Conservation (phyloP, 106 monocot genomes). For the Platanthera guangdongensis region DNA sequence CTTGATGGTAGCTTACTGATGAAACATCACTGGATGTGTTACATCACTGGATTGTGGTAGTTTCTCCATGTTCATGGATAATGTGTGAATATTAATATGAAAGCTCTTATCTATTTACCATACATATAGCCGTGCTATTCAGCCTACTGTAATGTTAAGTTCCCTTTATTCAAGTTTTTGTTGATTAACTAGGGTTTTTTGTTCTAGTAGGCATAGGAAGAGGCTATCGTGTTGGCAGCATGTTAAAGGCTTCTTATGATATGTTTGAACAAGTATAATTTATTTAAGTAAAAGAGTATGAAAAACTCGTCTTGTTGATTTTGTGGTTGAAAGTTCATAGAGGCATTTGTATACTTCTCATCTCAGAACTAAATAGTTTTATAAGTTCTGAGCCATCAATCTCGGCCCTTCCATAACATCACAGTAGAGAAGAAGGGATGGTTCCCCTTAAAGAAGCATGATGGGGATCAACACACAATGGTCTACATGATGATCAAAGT, state of each 20-base stretch:
- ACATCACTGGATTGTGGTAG: neutral
- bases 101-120: neutral
- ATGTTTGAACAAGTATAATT: neutral
- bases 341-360: neutral
- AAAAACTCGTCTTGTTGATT: neutral
- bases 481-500: too few relatives aligned
- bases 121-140: neutral
- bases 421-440: neutral
- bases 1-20: neutral
- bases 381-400: neutral
- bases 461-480: neutral
- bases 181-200: neutral
- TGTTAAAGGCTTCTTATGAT: neutral
- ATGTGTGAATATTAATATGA: neutral
- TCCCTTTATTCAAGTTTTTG: neutral
- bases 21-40: neutral
- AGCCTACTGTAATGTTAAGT: neutral
- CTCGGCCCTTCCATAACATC: neutral
- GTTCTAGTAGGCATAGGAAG: neutral
- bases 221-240: neutral
- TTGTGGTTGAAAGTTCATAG: neutral
- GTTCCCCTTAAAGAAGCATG: neutral
- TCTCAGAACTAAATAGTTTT: neutral
- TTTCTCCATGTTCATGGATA: neutral
- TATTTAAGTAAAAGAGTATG: neutral